These are phyloP conservation scores for Phlyctochytrium planicorne DNA, from an alignment of 192 early-diverging fungal genomes.

Conservation along the genomic window DNA sequence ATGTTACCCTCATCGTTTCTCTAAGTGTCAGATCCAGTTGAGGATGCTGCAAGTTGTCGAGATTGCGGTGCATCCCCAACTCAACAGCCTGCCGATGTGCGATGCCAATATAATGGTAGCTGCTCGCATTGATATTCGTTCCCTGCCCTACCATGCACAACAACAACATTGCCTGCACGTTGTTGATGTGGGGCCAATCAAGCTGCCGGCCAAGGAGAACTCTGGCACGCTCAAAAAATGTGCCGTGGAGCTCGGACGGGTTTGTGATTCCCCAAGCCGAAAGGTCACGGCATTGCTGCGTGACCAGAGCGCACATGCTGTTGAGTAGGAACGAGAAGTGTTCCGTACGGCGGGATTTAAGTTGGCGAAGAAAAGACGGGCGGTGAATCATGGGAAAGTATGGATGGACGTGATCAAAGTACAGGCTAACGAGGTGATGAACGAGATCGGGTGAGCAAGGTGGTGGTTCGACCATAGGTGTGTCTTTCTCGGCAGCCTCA, in stretches of 20 bases:
- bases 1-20: conserved; percentile 47
- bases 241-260: conserved; percentile 36
- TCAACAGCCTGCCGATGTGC: conserved; percentile 50
- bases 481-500: conserved; percentile 34
- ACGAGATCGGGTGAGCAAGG: conserved; percentile 46
- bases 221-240: conserved; percentile 46
- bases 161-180: conserved; percentile 45
- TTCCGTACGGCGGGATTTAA: conserved; percentile 45
- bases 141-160: conserved; percentile 43
- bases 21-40: conserved; percentile 33
- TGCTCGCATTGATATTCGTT: conserved; percentile 42
- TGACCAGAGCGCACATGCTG: conserved; percentile 50
- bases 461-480: conserved; percentile 28
- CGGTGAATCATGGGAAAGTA: conserved; percentile 51
- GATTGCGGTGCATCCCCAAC: conserved; percentile 50
- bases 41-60: conserved; percentile 43
- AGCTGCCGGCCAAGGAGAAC: conserved; percentile 45
- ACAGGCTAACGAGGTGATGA: conserved; percentile 43
- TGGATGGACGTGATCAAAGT: conserved; percentile 51
- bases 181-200: conserved; percentile 52
- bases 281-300: conserved; percentile 40
- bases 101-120: conserved; percentile 53
- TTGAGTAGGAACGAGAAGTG: conserved; percentile 47
- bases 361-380: conserved; percentile 36
- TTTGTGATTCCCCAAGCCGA: conserved; percentile 37